Percentiles rank a stretch among this genome's conserved stretches.
phyloP scores from a whole-genome alignment of 768 basidiomycete genomes.

The Amanita pseudoporphyria region DNA sequence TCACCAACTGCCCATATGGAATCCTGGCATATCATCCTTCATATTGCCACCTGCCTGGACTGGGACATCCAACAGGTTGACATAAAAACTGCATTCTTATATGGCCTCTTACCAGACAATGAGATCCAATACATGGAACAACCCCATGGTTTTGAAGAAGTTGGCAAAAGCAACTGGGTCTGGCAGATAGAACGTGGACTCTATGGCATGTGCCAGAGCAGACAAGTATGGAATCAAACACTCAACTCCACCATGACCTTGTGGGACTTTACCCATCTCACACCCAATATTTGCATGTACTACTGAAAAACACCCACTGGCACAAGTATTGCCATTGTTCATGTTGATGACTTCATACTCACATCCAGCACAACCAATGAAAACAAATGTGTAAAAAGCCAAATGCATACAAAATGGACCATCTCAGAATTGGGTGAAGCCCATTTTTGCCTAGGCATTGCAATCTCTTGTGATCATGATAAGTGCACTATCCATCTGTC shows the following conservation, averaged over 20 bases:
- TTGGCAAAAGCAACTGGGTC: conserved; percentile 12
- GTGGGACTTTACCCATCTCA: conserved; percentile 20
- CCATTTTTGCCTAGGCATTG: neutral
- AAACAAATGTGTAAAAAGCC: neutral
- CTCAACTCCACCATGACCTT: conserved; percentile 18
- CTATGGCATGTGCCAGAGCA: conserved; percentile 26
- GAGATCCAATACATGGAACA: conserved; percentile 26
- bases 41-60: conserved; percentile 22
- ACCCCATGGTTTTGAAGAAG: conserved; percentile 21
- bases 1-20: conserved; percentile 31
- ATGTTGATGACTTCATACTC: neutral
- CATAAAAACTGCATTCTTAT: conserved; percentile 30
- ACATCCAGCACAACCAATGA: neutral
- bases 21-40: conserved; percentile 25
- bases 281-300: neutral
- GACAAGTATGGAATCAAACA: conserved; percentile 24
- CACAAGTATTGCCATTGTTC: neutral
- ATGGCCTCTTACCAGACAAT: conserved; percentile 21
- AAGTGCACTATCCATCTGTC: neutral
- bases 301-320: neutral
- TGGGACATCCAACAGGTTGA: conserved; percentile 31
- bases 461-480: neutral
- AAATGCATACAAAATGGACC: neutral
- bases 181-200: conserved; percentile 14
- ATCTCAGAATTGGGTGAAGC: neutral